Base-by-base conservation (phyloP, 441 rosid genomes). In the Lepidium campestre region DNA sequence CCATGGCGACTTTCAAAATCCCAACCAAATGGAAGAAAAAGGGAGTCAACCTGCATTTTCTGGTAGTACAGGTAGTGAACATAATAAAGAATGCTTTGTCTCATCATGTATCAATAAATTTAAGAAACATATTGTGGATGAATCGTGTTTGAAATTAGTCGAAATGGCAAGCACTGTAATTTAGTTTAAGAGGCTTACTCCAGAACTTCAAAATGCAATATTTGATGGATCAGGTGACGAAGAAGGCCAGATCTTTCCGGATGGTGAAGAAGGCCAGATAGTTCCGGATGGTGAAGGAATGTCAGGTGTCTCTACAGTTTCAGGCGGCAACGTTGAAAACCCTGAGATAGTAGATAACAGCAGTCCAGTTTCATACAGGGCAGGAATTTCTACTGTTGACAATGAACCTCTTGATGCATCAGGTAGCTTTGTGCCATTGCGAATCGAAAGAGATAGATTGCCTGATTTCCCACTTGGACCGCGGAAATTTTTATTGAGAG, bases 391-490 rank as follows among this genome's bases (percentile, higher is more conserved):
- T 52, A 37, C 71, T 60, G 79, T 65, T 74, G 70, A 72, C 56
- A 78, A 82, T 65, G 82, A 78, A 75, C 61, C 64, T 66, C 65
- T 72, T 54, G 79, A 79, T 57, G 67, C 82, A 68, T 62, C 88
- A 7, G 82, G 78, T 65, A 79, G 75, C 75, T 77, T 82, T 55
- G 63, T 70, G 68, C 80, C 79, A 25, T 64, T 79, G 15, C 80
- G 46, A 65, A 70, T 66, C 68, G 90, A 77, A 54, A 78, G 88
- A 78, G 93, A 82, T 12, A 82, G 87, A 71, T 67, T 84, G 60
- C 80, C 84, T 67, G 87, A 86, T 80, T 70, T 76, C 47, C 73
- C 85, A 14, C 71, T 78, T 65, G 93, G 82, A 57, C 80, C 77
- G 40, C 84, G 80, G 48, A 82, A 73, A 70, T 67, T 79, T 55